A percentile compares a stretch with the other conserved stretches of the same genome.
These are phyloP conservation scores for Suillus americanus DNA, from an alignment of 768 basidiomycete species.

Conservation along the genomic window DNA sequence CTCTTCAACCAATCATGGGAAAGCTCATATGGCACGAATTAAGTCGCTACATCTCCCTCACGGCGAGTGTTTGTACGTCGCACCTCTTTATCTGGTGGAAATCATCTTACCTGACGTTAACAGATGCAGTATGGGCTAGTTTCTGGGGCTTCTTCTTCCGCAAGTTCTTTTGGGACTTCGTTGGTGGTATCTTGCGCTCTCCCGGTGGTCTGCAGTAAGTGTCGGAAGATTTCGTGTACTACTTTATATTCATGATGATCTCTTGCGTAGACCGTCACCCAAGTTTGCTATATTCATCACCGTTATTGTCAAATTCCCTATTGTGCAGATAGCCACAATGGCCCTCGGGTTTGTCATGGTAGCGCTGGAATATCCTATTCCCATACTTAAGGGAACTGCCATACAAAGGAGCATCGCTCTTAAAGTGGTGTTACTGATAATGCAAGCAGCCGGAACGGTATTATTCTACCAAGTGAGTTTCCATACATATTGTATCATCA, in stretches of 20 bases:
- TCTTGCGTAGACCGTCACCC: constrained; percentile 51
- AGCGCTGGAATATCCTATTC: constrained; percentile 72
- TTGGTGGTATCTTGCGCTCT: constrained; percentile 75
- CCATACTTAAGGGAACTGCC: constrained; percentile 50
- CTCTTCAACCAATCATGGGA: constrained; percentile 57
- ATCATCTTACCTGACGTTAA: constrained; percentile 12
- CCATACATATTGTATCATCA: not conserved
- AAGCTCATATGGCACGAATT: constrained; percentile 82
- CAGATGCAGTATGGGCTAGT: constrained; percentile 79
- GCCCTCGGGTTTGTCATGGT: constrained; percentile 58
- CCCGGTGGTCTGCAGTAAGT: constrained; percentile 82
- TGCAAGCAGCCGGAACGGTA: constrained; percentile 61
- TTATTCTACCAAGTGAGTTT: constrained; percentile 76
- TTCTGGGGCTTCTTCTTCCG: constrained; percentile 83
- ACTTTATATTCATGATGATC: constrained; percentile 5
- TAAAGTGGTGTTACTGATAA: constrained; percentile 59
- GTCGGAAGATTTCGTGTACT: not conserved
- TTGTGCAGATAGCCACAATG: constrained; percentile 72
- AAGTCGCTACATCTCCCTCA: constrained; percentile 64
- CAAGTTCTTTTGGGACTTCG: constrained; percentile 97
- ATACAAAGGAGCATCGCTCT: constrained; percentile 67
- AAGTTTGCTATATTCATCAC: constrained; percentile 62
- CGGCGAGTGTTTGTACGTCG: constrained; percentile 71
- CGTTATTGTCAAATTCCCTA: constrained; percentile 74
- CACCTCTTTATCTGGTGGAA: constrained; percentile 5